Evolutionary conservation across 805 yeast genomes (phyloP).

Genomic region (Zygotorulaspora chibaensis): DNA sequence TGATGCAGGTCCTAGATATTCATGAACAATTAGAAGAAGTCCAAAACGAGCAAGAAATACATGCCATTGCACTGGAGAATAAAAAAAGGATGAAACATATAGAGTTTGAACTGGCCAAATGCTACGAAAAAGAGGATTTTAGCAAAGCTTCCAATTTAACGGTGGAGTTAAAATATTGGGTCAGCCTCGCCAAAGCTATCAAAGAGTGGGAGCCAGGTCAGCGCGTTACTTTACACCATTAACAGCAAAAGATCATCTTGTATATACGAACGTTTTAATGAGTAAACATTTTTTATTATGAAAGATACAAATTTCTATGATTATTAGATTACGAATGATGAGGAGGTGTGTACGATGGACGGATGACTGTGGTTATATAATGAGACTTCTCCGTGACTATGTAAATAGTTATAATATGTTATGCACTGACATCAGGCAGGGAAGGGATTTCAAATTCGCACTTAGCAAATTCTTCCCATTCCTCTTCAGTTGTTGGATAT

Average conservation of each 20-base stretch:
- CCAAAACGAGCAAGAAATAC: conserved; percentile 53
- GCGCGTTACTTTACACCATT: conserved; percentile 62
- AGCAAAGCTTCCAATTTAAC: conserved; percentile 61
- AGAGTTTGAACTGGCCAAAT: conserved; percentile 42
- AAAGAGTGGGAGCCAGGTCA: conserved; percentile 75
- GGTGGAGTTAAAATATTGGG: conserved; percentile 77
- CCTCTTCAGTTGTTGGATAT: conserved; percentile 60
- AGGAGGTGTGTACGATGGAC: no score
- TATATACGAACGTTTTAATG: conserved; percentile 1
- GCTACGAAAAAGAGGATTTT: conserved; percentile 48
- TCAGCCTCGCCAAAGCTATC: conserved; percentile 66
- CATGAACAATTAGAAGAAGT: conserved; percentile 80
- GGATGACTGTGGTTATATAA: no score
- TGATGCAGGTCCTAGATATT: conserved; percentile 76
- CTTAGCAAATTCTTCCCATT: conserved; percentile 54
- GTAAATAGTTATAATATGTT: background rate
- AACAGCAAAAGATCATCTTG: conserved; percentile 8
- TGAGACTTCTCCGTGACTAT: background rate
- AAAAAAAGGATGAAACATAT: conserved; percentile 48
- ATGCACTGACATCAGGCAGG: conserved; percentile 15
- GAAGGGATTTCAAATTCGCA: conserved; percentile 61
- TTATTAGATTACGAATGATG: no score
- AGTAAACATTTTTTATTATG: background rate
- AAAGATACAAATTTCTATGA: background rate
- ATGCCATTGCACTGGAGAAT: conserved; percentile 50